phyloP scores from a whole-genome alignment of 176 grass and related monocot species.

The Carex parvula region DNA sequence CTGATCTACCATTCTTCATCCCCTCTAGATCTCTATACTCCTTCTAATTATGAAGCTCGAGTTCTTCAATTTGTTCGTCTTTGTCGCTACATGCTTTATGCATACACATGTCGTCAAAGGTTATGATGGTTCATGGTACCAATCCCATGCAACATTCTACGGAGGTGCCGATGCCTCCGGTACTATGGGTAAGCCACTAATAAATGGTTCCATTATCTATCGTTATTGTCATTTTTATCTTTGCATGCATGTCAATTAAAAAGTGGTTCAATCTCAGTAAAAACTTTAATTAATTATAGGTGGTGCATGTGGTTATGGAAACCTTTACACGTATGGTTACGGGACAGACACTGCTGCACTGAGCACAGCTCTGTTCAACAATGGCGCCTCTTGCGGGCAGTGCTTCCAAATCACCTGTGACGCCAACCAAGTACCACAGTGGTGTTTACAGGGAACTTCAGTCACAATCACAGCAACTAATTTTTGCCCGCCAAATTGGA shows the following conservation, averaged over 20 bases:
- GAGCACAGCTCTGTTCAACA: constrained; percentile 41
- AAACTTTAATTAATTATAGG: constrained; percentile 19
- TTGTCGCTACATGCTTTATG: neutral
- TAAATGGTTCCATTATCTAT: neutral
- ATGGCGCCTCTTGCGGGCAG: constrained; percentile 56
- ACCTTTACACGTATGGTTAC: constrained; percentile 57
- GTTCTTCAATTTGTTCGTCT: neutral
- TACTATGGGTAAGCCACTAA: constrained; percentile 43
- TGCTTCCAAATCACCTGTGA: constrained; percentile 43
- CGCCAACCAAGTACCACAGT: neutral
- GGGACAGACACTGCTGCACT: constrained; percentile 41
- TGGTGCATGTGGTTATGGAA: constrained; percentile 46
- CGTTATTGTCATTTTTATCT: neutral
- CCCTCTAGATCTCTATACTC: neutral
- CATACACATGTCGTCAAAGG: neutral
- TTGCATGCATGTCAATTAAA: neutral
- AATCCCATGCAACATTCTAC: constrained; percentile 44
- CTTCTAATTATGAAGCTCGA: neutral
- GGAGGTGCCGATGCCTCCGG: constrained; percentile 46
- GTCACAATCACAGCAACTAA: constrained; percentile 53
- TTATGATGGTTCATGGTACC: neutral
- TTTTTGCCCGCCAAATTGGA: constrained; percentile 57
- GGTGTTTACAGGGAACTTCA: constrained; percentile 25
- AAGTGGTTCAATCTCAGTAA: neutral
- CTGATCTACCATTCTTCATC: neutral